Evolutionary conservation across 345 rosid species (phyloP).

Genomic region (Euphorbia lathyris): DNA sequence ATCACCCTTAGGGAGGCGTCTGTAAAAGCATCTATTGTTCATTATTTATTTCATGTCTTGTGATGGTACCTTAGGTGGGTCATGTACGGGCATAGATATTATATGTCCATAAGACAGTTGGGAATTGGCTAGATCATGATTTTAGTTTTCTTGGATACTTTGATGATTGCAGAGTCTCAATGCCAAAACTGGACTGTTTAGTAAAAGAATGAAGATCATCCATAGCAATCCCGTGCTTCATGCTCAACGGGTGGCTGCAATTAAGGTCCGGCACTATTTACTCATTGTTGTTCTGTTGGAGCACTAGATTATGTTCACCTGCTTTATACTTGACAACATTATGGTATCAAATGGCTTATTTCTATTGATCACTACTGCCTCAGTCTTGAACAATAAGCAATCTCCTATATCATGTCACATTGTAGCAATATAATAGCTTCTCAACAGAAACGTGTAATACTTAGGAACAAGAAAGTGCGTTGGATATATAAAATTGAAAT

Average conservation of each 20-base stretch:
- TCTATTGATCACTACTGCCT: neutral
- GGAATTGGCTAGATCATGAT: constrained; percentile 13
- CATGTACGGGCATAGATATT: neutral
- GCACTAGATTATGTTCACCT: neutral
- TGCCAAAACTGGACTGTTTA: constrained; percentile 90
- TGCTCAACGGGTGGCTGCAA: constrained; percentile 90
- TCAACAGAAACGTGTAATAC: neutral
- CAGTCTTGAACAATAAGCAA: neutral
- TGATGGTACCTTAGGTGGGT: constrained; percentile 3
- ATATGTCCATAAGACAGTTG: neutral
- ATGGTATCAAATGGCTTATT: neutral
- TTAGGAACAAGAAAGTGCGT: neutral
- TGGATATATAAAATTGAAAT: neutral
- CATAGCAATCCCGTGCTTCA: constrained; percentile 78
- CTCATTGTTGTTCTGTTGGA: neutral
- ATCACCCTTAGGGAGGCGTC: neutral
- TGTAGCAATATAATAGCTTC: neutral
- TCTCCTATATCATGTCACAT: neutral
- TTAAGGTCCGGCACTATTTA: constrained; percentile 50
- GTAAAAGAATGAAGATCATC: constrained; percentile 85
- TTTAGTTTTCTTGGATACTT: constrained; percentile 46
- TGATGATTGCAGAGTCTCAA: constrained; percentile 75
- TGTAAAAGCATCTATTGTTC: neutral
- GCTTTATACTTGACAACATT: neutral
- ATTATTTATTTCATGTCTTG: neutral